Evolutionary conservation across 75 land plant genomes (phyloP).

Genomic region (Sequoia sempervirens): DNA sequence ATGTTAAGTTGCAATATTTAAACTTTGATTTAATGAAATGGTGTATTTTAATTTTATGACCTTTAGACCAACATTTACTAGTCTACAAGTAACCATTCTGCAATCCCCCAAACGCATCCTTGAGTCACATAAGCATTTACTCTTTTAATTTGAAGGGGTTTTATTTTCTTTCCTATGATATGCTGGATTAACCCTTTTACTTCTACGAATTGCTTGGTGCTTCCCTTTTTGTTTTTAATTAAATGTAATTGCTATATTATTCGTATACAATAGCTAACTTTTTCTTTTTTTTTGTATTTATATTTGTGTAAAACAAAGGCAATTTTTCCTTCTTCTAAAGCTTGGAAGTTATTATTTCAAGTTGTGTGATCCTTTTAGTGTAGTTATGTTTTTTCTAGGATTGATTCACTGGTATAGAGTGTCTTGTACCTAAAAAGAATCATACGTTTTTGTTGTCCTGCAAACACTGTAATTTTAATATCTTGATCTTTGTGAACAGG

Average conservation of each 20-base stretch:
- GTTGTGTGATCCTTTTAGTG: background rate
- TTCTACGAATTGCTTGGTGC: background rate
- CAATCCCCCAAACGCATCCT: background rate
- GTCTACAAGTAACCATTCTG: background rate
- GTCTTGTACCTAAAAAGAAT: background rate
- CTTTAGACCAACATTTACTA: background rate
- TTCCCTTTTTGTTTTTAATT: background rate
- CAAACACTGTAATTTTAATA: background rate
- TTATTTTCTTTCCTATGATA: background rate
- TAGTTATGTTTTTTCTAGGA: background rate
- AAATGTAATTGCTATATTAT: background rate
- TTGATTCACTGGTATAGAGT: background rate
- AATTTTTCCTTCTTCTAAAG: background rate
- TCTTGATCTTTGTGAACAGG: conserved; percentile 27
- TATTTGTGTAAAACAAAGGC: background rate
- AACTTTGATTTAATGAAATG: too few relatives aligned
- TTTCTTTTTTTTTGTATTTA: background rate
- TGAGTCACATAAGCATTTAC: background rate
- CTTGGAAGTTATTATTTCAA: background rate
- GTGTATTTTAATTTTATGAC: too few relatives aligned
- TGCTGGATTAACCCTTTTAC: background rate
- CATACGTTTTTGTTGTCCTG: background rate
- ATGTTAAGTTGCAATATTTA: background rate
- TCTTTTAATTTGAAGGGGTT: background rate
- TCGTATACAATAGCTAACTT: background rate